Evolutionary conservation across 306 rosid species (phyloP), one percentile per base, ranked within the genome.

Genomic region (Vigna radiata): DNA sequence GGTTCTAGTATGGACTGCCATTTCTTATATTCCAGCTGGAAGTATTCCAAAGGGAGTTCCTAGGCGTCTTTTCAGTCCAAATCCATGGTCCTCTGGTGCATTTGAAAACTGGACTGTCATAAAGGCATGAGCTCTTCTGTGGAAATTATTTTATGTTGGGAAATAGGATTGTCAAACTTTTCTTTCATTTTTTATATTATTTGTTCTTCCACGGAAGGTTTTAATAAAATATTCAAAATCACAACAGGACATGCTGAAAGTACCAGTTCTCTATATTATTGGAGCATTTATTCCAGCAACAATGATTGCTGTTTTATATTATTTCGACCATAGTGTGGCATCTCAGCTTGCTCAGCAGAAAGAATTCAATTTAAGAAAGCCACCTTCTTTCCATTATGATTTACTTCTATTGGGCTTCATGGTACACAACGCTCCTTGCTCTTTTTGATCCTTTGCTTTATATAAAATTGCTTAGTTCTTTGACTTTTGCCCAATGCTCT

Each of bases 341-440:
- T 88, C 97, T 79, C 94, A 91, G 84, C 97, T 91, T 15, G 92
- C 97, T 79, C 97, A 91, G 82, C 97, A 89, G 82, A 86, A 88
- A 76, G 94, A 91, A 62, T 91, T 91, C 88, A 91, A 89, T 81
- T 83, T 91, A 79, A 83, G 90, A 81, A 91, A 91, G 73, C 94
- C 97, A 19, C 78, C 94, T 85, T 86, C 94, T 8, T 91, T 85
- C 86, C 92, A 91, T 82, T 91, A 91, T 77, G 97, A 91, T 81
- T 82, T 91, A 74, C 91, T 91, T 82, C 92, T 91, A 33, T 81
- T 91, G 83, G 97, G 97, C 60, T 86, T 91, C 85, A 89, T 91
- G 97, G 97, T 91, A 82, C 21, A 72, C 16, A 52, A 60, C 36
- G 31, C 48, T 72, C 81, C 69, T 59, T 73, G 27, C 58, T 69